Conservation (phyloP, 2,329 filamentous ascomycete genomes). For the Sarocladium brachiariae region DNA sequence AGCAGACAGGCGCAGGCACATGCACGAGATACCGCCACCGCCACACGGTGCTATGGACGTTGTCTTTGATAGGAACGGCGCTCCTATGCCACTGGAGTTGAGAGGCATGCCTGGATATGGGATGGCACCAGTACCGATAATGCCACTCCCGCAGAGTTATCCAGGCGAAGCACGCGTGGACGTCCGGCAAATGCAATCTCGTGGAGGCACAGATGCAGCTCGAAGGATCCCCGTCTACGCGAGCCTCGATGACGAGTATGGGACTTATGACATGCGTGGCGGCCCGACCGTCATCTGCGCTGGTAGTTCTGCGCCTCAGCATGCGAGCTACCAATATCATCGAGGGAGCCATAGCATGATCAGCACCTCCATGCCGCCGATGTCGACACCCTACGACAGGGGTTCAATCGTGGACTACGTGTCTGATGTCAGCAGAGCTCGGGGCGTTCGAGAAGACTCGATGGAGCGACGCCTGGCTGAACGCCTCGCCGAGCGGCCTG, state of each 20-base stretch:
- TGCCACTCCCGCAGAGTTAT: slow-evolving; percentile 25
- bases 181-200: slow-evolving; percentile 39
- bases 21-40: slow-evolving; percentile 37
- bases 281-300: slow-evolving; percentile 29
- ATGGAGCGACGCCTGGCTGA: slow-evolving; percentile 45
- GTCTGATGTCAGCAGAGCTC: slow-evolving; percentile 34
- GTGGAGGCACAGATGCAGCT: slow-evolving; percentile 35
- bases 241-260: slow-evolving; percentile 23
- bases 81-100: slow-evolving; percentile 25
- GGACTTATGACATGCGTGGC: slow-evolving; percentile 20
- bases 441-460: slow-evolving; percentile 34
- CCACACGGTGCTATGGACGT: slow-evolving; percentile 19
- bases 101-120: slow-evolving; percentile 11
- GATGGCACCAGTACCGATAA: slow-evolving; percentile 17
- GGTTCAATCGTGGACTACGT: slow-evolving; percentile 33
- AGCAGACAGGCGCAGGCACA: slow-evolving; percentile 46
- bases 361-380: neutral
- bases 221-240: slow-evolving; percentile 28
- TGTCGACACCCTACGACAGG: slow-evolving; percentile 17
- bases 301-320: slow-evolving; percentile 46
- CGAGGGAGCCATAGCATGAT: slow-evolving; percentile 16
- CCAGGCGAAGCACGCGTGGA: slow-evolving; percentile 38
- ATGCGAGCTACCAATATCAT: slow-evolving; percentile 30
- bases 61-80: slow-evolving; percentile 14
- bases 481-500: slow-evolving; percentile 35